These are phyloP conservation scores for Ceratorhiza oryzae-sativae DNA, from an alignment of 1,284 basidiomycete species.

Conservation along the genomic window DNA sequence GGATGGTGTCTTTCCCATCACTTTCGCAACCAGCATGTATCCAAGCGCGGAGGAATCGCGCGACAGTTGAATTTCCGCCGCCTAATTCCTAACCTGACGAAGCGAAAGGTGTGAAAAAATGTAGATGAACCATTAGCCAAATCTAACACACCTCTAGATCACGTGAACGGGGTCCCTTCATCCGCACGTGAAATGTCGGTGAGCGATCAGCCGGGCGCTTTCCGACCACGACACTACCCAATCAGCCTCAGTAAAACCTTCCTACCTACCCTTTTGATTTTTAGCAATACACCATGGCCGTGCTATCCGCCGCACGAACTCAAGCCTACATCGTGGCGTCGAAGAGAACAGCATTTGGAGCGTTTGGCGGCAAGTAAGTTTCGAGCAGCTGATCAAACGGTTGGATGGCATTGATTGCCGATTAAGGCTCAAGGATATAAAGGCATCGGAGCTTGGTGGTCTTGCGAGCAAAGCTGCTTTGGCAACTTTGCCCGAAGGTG, in stretches of 20 bases:
- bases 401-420: neutral
- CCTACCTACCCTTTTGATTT: too few species aligned
- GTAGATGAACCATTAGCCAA: too few species aligned
- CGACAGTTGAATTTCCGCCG: too few species aligned
- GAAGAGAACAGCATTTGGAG: slow-evolving; percentile 61
- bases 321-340: slow-evolving; percentile 52
- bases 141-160: too few species aligned
- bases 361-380: slow-evolving; percentile 58
- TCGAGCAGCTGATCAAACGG: neutral
- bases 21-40: too few species aligned
- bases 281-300: too few species aligned
- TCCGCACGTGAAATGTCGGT: neutral
- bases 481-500: slow-evolving; percentile 53
- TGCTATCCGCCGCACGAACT: slow-evolving; percentile 12
- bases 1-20: too few species aligned
- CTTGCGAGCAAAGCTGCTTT: slow-evolving; percentile 59
- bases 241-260: neutral
- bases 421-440: slow-evolving; percentile 52
- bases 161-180: neutral
- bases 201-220: neutral
- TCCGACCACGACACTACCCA: neutral
- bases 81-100: too few species aligned
- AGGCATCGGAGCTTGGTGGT: slow-evolving; percentile 57
- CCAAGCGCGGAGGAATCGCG: too few species aligned
- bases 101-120: too few species aligned